Base-by-base conservation (phyloP, 108 stramenopile species). In the Fragilariopsis cylindrus region DNA sequence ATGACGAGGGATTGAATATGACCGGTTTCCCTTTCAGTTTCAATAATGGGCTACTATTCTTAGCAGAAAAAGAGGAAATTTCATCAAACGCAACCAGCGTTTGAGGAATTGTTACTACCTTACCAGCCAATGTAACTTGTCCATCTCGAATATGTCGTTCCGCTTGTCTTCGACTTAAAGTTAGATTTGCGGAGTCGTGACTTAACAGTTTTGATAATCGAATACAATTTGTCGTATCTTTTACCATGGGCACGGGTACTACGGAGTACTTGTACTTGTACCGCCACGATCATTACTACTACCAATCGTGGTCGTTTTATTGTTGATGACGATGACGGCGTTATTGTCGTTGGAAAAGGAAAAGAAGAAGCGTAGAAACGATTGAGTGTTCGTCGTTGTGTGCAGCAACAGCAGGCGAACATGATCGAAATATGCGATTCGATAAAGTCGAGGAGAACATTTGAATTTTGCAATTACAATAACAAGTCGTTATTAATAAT, bases 91-190 rank as follows among this genome's bases (percentile, higher is more conserved):
- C 57, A 13, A 82, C 50, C 16, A 73, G 54, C n/a, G 80, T 65
- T 0, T 72, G 54, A 9, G 93, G 90, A 57, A 44, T 48, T 4
- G 47, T 75, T 3, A 88, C 69, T 3, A 76, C 67, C 58, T 84
- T 70, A 15, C 93, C 93, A 42, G 76, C 79, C 7, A 94, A 15
- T 9, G 89, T 89, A 18, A 94, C 90, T 11, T 80, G 67, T 42
- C 88, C 89, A 39, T 68, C 39, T 4, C 77, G 53, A 8, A 94
- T 90, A 79, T 87, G 73, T 57, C 84, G 66, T 74, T 89, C 93
- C 8, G 90, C 84, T 72, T 87, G 80, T 45, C 87, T 49, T 63
- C 93, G 65, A 68, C 81, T 82, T 13, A 85, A 63, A 0, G 72
- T 21, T 11, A 69, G 39, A 18, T 69, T 76, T 9, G 69, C 62